phyloP scores from a whole-genome alignment of 202 grass and related monocot species.

The Eragrostis tef region DNA sequence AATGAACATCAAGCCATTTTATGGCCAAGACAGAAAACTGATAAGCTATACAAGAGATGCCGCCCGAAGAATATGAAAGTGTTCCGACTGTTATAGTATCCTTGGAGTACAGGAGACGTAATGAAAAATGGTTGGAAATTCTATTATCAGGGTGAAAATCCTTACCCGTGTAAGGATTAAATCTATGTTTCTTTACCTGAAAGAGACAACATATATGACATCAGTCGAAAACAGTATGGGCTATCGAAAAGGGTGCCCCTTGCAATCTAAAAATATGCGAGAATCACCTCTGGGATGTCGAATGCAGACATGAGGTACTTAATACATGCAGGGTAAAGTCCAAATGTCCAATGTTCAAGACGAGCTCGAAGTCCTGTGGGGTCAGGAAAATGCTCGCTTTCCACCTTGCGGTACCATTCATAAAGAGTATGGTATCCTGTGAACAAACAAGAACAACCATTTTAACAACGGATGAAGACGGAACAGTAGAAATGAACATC shows the following conservation, averaged over 20 bases:
- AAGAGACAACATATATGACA: no score
- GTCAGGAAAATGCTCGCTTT: slow-evolving; percentile 93
- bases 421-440: slow-evolving; percentile 97
- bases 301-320: slow-evolving; percentile 99
- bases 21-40: slow-evolving; percentile 8
- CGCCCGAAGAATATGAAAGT: background rate
- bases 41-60: slow-evolving; percentile 2
- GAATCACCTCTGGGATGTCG: slow-evolving; percentile 82
- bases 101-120: background rate
- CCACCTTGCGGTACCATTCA: slow-evolving; percentile 90
- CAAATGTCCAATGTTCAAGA: slow-evolving; percentile 89
- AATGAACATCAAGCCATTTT: background rate
- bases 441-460: slow-evolving; percentile 21
- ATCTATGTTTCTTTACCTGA: slow-evolving; percentile 11
- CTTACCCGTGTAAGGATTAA: background rate
- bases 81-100: slow-evolving; percentile 1
- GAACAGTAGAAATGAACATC: background rate
- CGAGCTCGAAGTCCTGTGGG: slow-evolving; percentile 78
- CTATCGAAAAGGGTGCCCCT: no score
- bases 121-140: background rate
- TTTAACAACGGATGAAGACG: background rate
- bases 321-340: slow-evolving; percentile 93
- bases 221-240: no score
- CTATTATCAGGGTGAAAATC: background rate
- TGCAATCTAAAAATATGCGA: no score